Conservation (phyloP, 129 eudicot genomes). For the Cynara cardunculus region DNA sequence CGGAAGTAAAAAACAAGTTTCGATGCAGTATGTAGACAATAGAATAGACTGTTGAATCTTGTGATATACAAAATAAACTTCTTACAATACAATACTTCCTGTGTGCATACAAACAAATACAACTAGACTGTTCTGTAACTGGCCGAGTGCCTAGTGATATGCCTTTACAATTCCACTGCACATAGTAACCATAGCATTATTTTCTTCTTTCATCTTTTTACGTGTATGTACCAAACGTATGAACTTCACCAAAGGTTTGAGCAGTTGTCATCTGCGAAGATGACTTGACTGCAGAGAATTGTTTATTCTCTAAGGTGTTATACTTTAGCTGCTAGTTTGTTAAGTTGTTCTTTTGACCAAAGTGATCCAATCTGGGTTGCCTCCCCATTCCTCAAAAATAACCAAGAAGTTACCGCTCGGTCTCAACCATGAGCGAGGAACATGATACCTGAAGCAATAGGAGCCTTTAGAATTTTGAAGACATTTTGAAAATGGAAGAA, state of each 20-base stretch:
- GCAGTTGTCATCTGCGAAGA: background rate
- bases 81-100: constrained; percentile 20
- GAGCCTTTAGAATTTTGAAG: constrained; percentile 4
- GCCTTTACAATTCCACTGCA: constrained; percentile 38
- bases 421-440: constrained; percentile 79
- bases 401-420: constrained; percentile 66
- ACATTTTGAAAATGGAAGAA: background rate
- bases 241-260: constrained; percentile 3
- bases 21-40: background rate
- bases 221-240: constrained; percentile 23
- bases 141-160: constrained; percentile 28
- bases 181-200: constrained; percentile 32
- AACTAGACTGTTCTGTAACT: constrained; percentile 21
- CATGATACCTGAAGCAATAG: constrained; percentile 67
- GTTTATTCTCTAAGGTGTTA: background rate
- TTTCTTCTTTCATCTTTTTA: constrained; percentile 16
- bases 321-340: background rate
- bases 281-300: background rate
- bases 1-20: constrained; percentile 1
- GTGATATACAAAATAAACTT: constrained; percentile 7
- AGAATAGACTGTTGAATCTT: constrained; percentile 6
- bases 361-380: constrained; percentile 62
- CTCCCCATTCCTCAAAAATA: constrained; percentile 86
- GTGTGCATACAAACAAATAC: constrained; percentile 16
- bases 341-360: constrained; percentile 49